A percentile compares a stretch with the other conserved stretches of the same genome.
phyloP scores from a whole-genome alignment of 495 filamentous ascomycete genomes.

The Aeminium ludgeri region DNA sequence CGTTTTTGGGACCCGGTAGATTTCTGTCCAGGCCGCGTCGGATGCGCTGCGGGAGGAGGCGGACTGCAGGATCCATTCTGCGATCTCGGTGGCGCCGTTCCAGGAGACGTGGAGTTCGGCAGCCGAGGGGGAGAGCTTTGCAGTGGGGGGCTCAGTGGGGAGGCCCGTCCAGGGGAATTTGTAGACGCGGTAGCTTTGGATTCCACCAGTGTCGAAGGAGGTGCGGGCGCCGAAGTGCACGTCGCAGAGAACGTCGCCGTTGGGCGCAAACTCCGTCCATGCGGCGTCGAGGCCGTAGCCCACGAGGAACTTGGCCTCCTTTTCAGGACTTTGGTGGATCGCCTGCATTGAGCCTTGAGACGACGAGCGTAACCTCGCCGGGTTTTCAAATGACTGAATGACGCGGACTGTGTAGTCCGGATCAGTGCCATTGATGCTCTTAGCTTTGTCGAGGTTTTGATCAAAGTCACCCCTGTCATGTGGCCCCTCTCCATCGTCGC shows the following conservation, averaged over 20 bases:
- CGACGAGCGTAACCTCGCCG: conserved; percentile 10
- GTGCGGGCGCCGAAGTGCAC: conserved; percentile 16
- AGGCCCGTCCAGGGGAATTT: conserved; percentile 14
- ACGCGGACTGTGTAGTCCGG: conserved; percentile 11
- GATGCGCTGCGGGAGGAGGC: conserved; percentile 2
- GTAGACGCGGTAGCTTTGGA: conserved; percentile 17
- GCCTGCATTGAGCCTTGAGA: conserved; percentile 21
- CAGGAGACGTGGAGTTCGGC: conserved; percentile 14
- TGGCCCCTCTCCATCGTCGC: not conserved
- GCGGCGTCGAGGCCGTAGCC: conserved; percentile 17
- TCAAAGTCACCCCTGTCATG: not conserved
- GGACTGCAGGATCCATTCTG: conserved; percentile 14
- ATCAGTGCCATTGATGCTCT: conserved; percentile 10
- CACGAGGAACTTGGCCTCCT: conserved; percentile 16
- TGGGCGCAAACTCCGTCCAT: conserved; percentile 13
- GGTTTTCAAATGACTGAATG: conserved; percentile 13
- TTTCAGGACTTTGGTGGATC: conserved; percentile 11
- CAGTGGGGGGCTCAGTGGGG: conserved; percentile 4
- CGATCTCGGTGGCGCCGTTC: conserved; percentile 17
- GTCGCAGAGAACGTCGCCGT: conserved; percentile 19
- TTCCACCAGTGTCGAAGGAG: conserved; percentile 11
- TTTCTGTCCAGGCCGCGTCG: conserved; percentile 8
- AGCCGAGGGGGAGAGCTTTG: conserved; percentile 5
- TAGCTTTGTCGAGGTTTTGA: conserved; percentile 10
- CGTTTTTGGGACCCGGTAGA: conserved; percentile 6